Evolutionary conservation across 2,329 filamentous ascomycete genomes (phyloP).

Genomic region (Scortechinia acanthostroma): DNA sequence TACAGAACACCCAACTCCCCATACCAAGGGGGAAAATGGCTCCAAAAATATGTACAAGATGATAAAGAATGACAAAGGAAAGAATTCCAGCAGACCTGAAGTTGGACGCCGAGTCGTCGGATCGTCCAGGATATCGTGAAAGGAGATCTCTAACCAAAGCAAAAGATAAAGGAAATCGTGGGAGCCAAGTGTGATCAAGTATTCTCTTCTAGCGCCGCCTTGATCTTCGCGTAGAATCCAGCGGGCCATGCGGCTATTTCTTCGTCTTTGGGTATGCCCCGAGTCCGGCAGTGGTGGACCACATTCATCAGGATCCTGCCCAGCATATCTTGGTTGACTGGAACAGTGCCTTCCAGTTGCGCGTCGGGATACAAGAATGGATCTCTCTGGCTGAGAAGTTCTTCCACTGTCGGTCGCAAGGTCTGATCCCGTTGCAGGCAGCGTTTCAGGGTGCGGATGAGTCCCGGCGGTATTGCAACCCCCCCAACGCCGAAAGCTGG

Average conservation of each 20-base stretch:
- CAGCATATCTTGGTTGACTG: conserved; percentile 48
- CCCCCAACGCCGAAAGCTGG: conserved; percentile 33
- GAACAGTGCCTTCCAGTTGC: conserved; percentile 30
- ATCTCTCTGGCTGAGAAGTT: conserved; percentile 45
- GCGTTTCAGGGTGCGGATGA: conserved; percentile 44
- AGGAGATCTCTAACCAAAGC: conserved; percentile 7
- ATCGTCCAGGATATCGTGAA: conserved; percentile 1
- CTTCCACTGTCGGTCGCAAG: conserved; percentile 43
- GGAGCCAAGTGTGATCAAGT: conserved; percentile 11
- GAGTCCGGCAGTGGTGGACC: conserved; percentile 47
- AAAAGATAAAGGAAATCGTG: conserved; percentile 4
- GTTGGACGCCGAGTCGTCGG: not conserved
- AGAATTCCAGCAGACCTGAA: no score
- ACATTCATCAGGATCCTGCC: conserved; percentile 51
- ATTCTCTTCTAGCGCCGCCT: conserved; percentile 31
- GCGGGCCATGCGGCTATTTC: conserved; percentile 39
- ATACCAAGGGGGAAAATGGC: no score
- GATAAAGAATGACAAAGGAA: no score
- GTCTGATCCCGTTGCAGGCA: conserved; percentile 52
- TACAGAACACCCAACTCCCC: no score
- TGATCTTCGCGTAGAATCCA: conserved; percentile 35
- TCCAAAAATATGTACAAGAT: not conserved
- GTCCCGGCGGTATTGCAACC: conserved; percentile 39
- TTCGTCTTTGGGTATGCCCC: conserved; percentile 43
- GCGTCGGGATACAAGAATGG: conserved; percentile 49